Evolutionary conservation across 495 filamentous ascomycete genomes (phyloP), one percentile per base, ranked within the genome.

Genomic region (Podospora sp.): DNA sequence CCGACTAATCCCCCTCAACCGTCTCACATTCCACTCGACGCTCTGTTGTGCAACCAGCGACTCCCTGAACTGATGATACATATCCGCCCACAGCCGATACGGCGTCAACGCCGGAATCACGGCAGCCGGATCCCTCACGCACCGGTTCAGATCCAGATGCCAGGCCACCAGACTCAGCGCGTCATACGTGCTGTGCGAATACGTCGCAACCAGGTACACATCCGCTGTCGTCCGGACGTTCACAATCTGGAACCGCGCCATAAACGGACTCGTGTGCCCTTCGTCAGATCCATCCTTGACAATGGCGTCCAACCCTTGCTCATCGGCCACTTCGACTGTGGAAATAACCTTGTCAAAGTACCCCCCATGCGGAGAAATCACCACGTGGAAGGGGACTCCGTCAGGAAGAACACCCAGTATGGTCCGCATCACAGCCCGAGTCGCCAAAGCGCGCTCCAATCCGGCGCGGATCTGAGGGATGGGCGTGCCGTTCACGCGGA

Each of bases 151-250:
- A 22, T 72, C 70, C 14, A 62, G 29, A 46, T 72, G 68, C 56
- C 60, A 72, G 12, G 70, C 46, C 29, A 65, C 20, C 11, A 72
- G 36, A 35, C 64, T 67, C 49, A 69, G 26, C 8, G 68, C 65
- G 35, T 72, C 70, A 27, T 67, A 60, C 18, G 69, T 36, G 53
- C 60, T 65, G n/a, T 69, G 70, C 50, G 55, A 69, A 51, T 67
- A 69, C 3, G 67, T 69, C 12, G 55, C 50, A 14, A 14, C 21
- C 8, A 72, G 57, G 26, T 56, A 60, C 0, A 52, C 36, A n/a
- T 58, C 18, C 1, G 59, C 60, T 4, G 60, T 63, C n/a, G 18
- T 8, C 24, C 57, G 22, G 0, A 65, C 63, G 7, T 22, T 60
- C 24, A 72, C 62, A 57, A 68, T 66, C 29, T 33, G 29, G 27